A percentile compares a stretch with the other conserved stretches of the same genome.
These are phyloP conservation scores for Barbarea vulgaris DNA, from an alignment of 345 rosid species.

Conservation along the genomic window DNA sequence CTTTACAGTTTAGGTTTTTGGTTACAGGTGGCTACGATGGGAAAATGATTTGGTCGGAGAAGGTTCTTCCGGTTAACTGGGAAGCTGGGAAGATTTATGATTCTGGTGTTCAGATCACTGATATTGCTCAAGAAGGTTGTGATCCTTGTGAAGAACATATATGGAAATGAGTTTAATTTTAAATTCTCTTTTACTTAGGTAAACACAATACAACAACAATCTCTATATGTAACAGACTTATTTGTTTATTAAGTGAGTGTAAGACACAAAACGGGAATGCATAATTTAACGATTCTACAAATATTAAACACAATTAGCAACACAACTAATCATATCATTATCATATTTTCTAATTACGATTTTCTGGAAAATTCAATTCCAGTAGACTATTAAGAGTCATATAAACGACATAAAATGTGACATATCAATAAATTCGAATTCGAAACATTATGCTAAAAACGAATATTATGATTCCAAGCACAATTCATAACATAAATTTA, in stretches of 20 bases:
- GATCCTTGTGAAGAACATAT: slow-evolving; percentile 53
- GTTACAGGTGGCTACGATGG: slow-evolving; percentile 87
- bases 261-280: not conserved
- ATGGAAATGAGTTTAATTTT: slow-evolving; percentile 45
- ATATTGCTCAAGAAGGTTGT: slow-evolving; percentile 91
- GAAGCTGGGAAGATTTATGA: slow-evolving; percentile 60
- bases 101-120: slow-evolving; percentile 71
- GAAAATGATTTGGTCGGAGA: slow-evolving; percentile 72
- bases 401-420: no score
- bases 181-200: not conserved
- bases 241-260: not conserved
- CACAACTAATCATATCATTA: no score
- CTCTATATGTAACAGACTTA: not conserved
- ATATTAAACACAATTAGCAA: not conserved
- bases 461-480: not conserved
- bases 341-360: no score
- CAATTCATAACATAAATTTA: not conserved
- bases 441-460: not conserved
- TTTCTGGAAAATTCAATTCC: no score
- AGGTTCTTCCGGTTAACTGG: slow-evolving; percentile 78
- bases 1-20: slow-evolving; percentile 75
- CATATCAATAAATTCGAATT: not conserved
- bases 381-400: no score
- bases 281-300: not conserved
- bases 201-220: no score